Percentiles rank a stretch among this genome's conserved stretches.
These are phyloP conservation scores for Mediolabrus comicus DNA, from an alignment of 108 stramenopile genomes.

Conservation along the genomic window DNA sequence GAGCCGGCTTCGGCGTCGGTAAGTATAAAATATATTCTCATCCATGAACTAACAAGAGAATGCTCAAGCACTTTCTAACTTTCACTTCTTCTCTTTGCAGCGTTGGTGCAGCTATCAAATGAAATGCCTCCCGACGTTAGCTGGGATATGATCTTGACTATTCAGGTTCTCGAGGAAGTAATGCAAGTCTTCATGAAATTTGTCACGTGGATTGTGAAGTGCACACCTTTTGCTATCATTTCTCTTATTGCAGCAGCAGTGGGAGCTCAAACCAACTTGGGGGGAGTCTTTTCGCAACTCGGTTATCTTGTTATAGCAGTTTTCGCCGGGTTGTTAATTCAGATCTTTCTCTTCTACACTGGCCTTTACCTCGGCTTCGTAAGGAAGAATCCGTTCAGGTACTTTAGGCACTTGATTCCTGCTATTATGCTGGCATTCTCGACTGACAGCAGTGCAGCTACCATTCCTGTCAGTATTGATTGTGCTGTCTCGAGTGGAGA, in stretches of 20 bases:
- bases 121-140: constrained; percentile 11
- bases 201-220: constrained; percentile 29
- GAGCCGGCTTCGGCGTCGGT: neutral
- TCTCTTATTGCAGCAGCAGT: constrained; percentile 40
- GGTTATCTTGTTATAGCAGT: constrained; percentile 27
- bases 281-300: constrained; percentile 10
- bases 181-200: constrained; percentile 34
- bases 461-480: constrained; percentile 31
- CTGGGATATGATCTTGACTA: constrained; percentile 10
- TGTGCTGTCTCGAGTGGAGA: constrained; percentile 25
- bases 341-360: constrained; percentile 18
- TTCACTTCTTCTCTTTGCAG: too few species aligned
- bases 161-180: constrained; percentile 31
- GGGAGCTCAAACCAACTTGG: constrained; percentile 27
- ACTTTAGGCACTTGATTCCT: constrained; percentile 20
- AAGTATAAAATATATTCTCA: too few species aligned
- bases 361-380: constrained; percentile 22
- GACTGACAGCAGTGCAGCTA: constrained; percentile 41
- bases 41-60: too few species aligned
- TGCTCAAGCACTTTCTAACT: too few species aligned
- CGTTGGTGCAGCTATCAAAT: constrained; percentile 4
- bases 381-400: constrained; percentile 22
- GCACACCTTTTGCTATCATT: constrained; percentile 38
- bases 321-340: constrained; percentile 11
- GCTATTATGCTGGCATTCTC: constrained; percentile 34